Evolutionary conservation across 371 early-diverging fungal genomes (phyloP), one percentile per base, ranked within the genome.

Genomic region (Apophysomyces ossiformis): DNA sequence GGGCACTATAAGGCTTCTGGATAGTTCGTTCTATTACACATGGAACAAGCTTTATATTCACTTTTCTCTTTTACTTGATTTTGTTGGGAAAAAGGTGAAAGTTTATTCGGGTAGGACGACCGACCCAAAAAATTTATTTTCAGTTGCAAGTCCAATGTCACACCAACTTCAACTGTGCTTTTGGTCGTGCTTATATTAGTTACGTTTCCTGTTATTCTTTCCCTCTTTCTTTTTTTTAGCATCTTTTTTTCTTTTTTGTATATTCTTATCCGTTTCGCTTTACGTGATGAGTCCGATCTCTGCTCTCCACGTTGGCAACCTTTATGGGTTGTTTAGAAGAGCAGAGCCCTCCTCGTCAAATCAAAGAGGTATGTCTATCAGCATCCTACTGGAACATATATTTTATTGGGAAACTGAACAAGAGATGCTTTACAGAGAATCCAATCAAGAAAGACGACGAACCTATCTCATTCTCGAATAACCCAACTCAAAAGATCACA

Each of bases 131-230:
- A 50, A 50, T 18, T n/a, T 50, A 50, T 50, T n/a, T 50, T 47
- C 8, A 21, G 8, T 26, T 50, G 54, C 21, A 50, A 21, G 41
- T 16, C 11, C n/a, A 50, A 61, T 46, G 62, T 61, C 36, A 57
- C n/a, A 61, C 62, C 44, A 45, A n/a, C 45, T 32, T 61, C 46
- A 44, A 60, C 45, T 43, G 26, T 36, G 61, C 43, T 13, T n/a
- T 13, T 37, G 41, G 43, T 26, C 21, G 35, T 26, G 21, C 45
- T 44, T 44, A 61, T 18, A 61, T 32, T 35, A 11, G 5, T 16
- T 16, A 45, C 13, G 32, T 37, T 16, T 47, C 15, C 39, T 6
- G 32, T 32, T 44, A 12, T 61, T 32, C 35, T 16, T 18, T 60
- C 12, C 18, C 5, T 43, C 60, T 60, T n/a, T 60, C n/a, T 60